Evolutionary conservation across 1,139 yeast species (phyloP).

Genomic region (Protomyces inouyei): DNA sequence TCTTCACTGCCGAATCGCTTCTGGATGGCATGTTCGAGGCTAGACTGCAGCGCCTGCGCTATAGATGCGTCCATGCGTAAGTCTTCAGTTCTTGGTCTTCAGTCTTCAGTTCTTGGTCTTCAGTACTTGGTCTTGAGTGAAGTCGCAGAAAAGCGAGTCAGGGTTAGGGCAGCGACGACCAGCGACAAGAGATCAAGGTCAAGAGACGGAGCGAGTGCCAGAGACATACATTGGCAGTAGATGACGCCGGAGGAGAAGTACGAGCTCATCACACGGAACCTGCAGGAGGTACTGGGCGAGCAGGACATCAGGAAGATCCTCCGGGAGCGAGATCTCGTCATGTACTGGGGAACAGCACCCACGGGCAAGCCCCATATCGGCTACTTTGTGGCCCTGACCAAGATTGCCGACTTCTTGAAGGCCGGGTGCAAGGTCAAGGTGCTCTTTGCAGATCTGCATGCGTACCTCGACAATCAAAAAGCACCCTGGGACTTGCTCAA

Average conservation of each 20-base stretch:
- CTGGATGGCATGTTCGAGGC: conserved; percentile 7
- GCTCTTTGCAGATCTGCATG: conserved; percentile 93
- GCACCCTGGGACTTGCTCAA: conserved; percentile 91
- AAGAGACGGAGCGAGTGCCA: neutral
- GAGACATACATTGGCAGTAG: neutral
- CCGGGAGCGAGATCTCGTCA: conserved; percentile 72
- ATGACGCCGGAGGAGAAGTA: conserved; percentile 49
- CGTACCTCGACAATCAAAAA: conserved; percentile 96
- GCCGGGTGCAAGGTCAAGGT: conserved; percentile 79
- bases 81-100: no score
- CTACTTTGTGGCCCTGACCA: conserved; percentile 95
- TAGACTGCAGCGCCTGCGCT: conserved; percentile 6
- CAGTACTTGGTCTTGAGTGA: no score
- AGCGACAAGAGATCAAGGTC: neutral
- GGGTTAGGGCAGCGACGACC: neutral
- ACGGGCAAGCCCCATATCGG: conserved; percentile 98
- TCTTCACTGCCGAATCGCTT: conserved; percentile 16
- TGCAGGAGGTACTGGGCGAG: conserved; percentile 86
- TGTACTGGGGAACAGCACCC: conserved; percentile 89
- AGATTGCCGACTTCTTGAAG: conserved; percentile 85
- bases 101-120: no score
- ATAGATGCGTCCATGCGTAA: conserved; percentile 1
- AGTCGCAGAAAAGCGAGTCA: neutral
- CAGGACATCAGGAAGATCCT: conserved; percentile 82
- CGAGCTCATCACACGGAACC: conserved; percentile 71